Evolutionary conservation across 139 green algal species (phyloP).

Genomic region (Chlamydomonas schloesseri): DNA sequence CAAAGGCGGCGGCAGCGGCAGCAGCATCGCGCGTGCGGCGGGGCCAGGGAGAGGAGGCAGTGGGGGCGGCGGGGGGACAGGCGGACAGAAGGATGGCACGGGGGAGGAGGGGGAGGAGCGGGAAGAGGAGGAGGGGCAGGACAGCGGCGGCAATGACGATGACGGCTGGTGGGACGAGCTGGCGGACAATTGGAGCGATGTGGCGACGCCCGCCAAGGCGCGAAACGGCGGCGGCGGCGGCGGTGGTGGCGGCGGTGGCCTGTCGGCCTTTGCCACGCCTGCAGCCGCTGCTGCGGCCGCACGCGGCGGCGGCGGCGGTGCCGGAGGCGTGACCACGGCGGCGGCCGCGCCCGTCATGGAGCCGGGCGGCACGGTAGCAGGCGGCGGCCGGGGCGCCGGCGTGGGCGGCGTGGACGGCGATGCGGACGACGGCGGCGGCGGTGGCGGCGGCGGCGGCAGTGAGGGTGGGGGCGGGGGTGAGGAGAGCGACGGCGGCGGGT

Average conservation of each 20-base stretch:
- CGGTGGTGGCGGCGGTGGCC: neutral
- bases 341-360: too few relatives aligned
- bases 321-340: too few relatives aligned
- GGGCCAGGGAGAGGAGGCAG: too few relatives aligned
- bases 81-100: too few relatives aligned
- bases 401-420: neutral
- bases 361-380: neutral
- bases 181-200: neutral
- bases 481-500: neutral
- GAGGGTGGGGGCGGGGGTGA: neutral
- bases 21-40: neutral
- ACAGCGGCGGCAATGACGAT: neutral
- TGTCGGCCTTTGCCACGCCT: neutral
- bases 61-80: neutral
- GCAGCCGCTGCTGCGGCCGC: neutral
- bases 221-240: constrained; percentile 1
- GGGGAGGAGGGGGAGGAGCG: too few relatives aligned
- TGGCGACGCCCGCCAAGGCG: neutral
- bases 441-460: neutral
- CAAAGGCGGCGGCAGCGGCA: neutral
- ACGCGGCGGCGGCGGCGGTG: neutral
- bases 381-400: neutral
- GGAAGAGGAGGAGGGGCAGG: too few relatives aligned
- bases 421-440: too few relatives aligned
- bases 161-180: constrained; percentile 10